phyloP scores from a whole-genome alignment of 768 basidiomycete genomes.

The Hygrophoropsis aurantiaca region DNA sequence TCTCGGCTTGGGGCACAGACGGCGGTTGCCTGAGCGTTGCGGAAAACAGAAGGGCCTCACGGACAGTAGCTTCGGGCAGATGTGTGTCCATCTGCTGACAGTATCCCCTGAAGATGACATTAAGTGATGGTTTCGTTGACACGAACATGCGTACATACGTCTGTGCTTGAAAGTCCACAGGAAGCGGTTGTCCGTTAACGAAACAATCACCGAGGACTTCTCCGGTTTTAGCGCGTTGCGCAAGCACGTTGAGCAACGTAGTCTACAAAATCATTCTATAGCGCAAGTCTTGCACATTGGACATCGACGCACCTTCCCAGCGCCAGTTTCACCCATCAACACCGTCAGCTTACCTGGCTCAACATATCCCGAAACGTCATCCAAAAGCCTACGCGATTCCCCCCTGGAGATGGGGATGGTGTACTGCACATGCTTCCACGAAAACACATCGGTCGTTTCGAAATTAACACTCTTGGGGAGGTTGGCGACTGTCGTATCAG shows the following conservation, averaged over 20 bases:
- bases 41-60: constrained; percentile 79
- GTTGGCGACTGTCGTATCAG: not conserved
- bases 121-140: constrained; percentile 1
- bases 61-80: constrained; percentile 70
- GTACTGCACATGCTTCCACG: constrained; percentile 46
- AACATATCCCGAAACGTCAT: constrained; percentile 78
- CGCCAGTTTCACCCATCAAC: constrained; percentile 66
- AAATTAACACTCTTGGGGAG: not conserved
- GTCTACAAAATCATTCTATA: constrained; percentile 42
- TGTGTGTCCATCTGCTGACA: constrained; percentile 87
- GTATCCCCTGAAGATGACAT: constrained; percentile 51
- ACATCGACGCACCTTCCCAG: constrained; percentile 37
- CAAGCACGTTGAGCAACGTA: constrained; percentile 58
- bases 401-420: constrained; percentile 29
- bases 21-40: constrained; percentile 77
- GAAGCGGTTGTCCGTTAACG: constrained; percentile 54
- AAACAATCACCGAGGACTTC: constrained; percentile 51
- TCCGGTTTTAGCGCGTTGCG: constrained; percentile 47
- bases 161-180: constrained; percentile 62
- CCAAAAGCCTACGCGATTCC: constrained; percentile 42
- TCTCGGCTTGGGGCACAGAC: constrained; percentile 63
- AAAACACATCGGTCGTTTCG: constrained; percentile 38
- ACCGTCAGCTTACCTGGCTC: constrained; percentile 79
- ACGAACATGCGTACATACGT: constrained; percentile 32
- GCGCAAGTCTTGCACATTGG: not conserved